Evolutionary conservation across 164 flowering plant genomes (phyloP), one percentile per base, ranked within the genome.

Genomic region (Vitis labrusca): DNA sequence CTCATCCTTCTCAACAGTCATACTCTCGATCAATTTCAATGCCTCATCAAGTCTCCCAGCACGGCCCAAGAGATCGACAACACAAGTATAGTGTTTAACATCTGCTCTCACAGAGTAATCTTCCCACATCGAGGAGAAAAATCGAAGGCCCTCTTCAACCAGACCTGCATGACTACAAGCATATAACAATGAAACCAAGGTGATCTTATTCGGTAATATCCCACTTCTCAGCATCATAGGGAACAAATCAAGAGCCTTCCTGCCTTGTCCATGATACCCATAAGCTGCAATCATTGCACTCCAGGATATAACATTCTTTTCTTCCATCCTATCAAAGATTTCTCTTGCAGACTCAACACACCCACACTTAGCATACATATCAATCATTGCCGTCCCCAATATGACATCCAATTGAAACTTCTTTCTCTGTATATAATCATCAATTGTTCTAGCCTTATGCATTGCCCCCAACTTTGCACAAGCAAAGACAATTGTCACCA

Each of bases 331-430:
- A 58, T 84, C 81, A 68, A 88, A 88, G 12, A 86, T 74, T 61
- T 76, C 76, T 68, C 77, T 83, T 1, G 91, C 87, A 53, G 66
- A 70, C 47, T 76, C 83, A 30, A 84, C 65, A 52, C 81, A 70
- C 44, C 91, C 91, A 63, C 89, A 88, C 71, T 84, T 88, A 0
- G 88, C 85, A 70, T 85, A 82, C 89, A 88, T 88, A 71, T 84
- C 88, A 63, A 86, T 82, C 78, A 84, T 53, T 17, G 88, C 86
- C 10, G 89, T 88, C 11, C 83, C 88, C 53, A 88, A 65, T 10
- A 84, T 77, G 58, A 83, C 88, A 62, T 84, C 77, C 60, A 82
- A 62, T 0, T 73, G 66, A 71, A 78, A 81, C 14, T 52, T 65
- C 16, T 69, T 81, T 63, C 56, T 64, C 59, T 12, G 3, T 61